Evolutionary conservation across 306 rosid species (phyloP).

Genomic region (Boehmeria nivea): DNA sequence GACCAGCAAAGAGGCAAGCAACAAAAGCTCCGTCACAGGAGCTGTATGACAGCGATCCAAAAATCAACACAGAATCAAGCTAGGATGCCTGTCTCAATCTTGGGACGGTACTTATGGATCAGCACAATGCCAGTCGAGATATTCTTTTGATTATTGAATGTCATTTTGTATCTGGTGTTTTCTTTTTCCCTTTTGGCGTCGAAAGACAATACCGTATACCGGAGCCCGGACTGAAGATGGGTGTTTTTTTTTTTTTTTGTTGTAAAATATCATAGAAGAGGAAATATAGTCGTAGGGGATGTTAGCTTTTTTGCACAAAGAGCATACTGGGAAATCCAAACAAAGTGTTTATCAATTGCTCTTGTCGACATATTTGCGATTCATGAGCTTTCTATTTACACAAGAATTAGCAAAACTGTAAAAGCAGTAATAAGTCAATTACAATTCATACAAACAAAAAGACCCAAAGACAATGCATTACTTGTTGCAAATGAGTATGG

Average conservation of each 20-base stretch:
- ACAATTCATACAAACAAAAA: too few relatives aligned
- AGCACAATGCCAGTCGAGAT: background rate
- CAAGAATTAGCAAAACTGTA: too few relatives aligned
- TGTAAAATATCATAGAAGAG: background rate
- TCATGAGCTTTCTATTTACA: too few relatives aligned
- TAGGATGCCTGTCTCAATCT: constrained; percentile 23
- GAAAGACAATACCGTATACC: background rate
- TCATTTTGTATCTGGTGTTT: background rate
- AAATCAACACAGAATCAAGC: constrained; percentile 12
- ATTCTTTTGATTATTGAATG: constrained; percentile 8
- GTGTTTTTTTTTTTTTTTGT: constrained; percentile 6
- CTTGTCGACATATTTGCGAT: too few relatives aligned
- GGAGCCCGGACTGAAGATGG: constrained; percentile 1
- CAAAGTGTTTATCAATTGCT: too few relatives aligned
- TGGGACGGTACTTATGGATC: constrained; percentile 2
- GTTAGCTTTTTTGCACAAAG: background rate
- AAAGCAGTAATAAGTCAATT: too few relatives aligned
- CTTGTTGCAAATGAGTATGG: constrained; percentile 54
- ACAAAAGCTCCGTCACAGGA: constrained; percentile 28
- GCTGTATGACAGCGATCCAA: constrained; percentile 18
- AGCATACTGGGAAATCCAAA: background rate
- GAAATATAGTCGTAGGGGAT: background rate
- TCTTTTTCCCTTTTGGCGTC: background rate
- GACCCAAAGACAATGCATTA: too few relatives aligned
- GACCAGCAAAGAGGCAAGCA: constrained; percentile 57